Evolutionary conservation across 768 basidiomycete species (phyloP).

Genomic region (Gloeopeniophorella convolvens): DNA sequence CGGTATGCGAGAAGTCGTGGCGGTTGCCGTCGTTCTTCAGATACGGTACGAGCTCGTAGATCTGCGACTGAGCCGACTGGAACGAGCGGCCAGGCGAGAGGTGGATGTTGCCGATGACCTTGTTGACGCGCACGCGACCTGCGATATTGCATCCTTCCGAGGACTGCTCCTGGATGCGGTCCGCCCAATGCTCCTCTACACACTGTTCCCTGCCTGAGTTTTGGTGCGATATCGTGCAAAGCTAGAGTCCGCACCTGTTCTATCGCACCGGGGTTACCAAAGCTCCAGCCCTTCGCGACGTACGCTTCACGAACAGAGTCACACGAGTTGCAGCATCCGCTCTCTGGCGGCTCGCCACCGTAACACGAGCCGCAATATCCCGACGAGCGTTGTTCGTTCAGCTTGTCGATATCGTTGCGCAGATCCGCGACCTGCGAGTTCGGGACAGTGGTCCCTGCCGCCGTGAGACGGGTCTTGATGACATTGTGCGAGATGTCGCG

Average conservation of each 20-base stretch:
- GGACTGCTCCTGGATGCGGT: conserved; percentile 86
- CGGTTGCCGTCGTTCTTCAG: conserved; percentile 79
- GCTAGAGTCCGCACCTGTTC: conserved; percentile 63
- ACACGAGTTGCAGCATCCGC: conserved; percentile 93
- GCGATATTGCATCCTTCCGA: conserved; percentile 92
- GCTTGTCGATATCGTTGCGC: conserved; percentile 80
- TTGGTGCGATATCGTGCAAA: background rate
- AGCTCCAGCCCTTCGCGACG: conserved; percentile 91
- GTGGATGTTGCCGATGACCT: conserved; percentile 93
- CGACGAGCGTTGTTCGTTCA: conserved; percentile 50
- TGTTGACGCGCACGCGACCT: conserved; percentile 91
- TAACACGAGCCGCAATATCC: conserved; percentile 95
- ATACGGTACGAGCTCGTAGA: conserved; percentile 92
- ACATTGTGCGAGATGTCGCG: conserved; percentile 87
- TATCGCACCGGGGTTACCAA: conserved; percentile 80
- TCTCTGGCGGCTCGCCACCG: conserved; percentile 68
- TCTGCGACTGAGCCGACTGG: conserved; percentile 72
- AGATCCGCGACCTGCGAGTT: conserved; percentile 55
- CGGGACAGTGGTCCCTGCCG: conserved; percentile 51
- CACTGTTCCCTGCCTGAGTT: conserved; percentile 48
- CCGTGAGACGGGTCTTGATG: conserved; percentile 70
- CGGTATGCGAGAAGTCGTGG: conserved; percentile 89
- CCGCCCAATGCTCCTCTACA: conserved; percentile 88
- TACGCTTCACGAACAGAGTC: conserved; percentile 92
- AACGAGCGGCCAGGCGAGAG: conserved; percentile 94